Percentiles rank a stretch among this genome's conserved stretches.
These are phyloP conservation scores for Pleurotus pulmonarius DNA, from an alignment of 768 basidiomycete species.

Conservation along the genomic window DNA sequence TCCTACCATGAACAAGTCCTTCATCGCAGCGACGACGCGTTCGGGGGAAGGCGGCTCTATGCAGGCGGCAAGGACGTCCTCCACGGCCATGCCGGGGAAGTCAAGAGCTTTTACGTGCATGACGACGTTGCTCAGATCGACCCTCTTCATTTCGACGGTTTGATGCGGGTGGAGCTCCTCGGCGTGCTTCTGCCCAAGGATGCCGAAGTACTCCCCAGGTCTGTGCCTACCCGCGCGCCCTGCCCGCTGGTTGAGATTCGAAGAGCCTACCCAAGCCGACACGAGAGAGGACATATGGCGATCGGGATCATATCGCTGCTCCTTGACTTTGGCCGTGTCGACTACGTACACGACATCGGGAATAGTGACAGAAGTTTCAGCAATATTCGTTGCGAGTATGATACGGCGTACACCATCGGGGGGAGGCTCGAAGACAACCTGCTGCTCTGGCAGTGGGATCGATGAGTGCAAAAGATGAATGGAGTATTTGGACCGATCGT, in stretches of 20 bases:
- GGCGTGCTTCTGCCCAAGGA: slow-evolving; percentile 64
- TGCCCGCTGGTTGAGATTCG: slow-evolving; percentile 87
- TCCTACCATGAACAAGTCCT: slow-evolving; percentile 78
- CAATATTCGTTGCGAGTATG: slow-evolving; percentile 93
- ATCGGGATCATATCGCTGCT: slow-evolving; percentile 85
- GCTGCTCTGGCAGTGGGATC: slow-evolving; percentile 85
- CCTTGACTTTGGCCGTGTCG: slow-evolving; percentile 85
- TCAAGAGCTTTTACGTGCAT: slow-evolving; percentile 96
- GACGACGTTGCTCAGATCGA: slow-evolving; percentile 85
- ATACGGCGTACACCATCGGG: slow-evolving; percentile 74
- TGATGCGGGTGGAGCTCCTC: slow-evolving; percentile 70
- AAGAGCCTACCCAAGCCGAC: slow-evolving; percentile 86
- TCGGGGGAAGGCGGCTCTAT: slow-evolving; percentile 86
- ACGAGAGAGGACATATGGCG: slow-evolving; percentile 86
- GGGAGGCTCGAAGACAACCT: slow-evolving; percentile 84
- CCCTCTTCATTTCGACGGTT: slow-evolving; percentile 92
- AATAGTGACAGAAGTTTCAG: slow-evolving; percentile 93
- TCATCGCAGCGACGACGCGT: slow-evolving; percentile 78
- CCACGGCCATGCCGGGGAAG: slow-evolving; percentile 80
- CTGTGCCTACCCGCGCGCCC: slow-evolving; percentile 92
- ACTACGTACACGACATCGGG: slow-evolving; percentile 94
- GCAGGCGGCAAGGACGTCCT: slow-evolving; percentile 78
- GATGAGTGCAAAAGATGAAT: slow-evolving; percentile 88
- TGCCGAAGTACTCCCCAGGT: slow-evolving; percentile 86
- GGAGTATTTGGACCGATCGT: slow-evolving; percentile 50